Evolutionary conservation across 176 grass and related monocot genomes (phyloP), one percentile per base, ranked within the genome.

Genomic region (Zea luxurians): DNA sequence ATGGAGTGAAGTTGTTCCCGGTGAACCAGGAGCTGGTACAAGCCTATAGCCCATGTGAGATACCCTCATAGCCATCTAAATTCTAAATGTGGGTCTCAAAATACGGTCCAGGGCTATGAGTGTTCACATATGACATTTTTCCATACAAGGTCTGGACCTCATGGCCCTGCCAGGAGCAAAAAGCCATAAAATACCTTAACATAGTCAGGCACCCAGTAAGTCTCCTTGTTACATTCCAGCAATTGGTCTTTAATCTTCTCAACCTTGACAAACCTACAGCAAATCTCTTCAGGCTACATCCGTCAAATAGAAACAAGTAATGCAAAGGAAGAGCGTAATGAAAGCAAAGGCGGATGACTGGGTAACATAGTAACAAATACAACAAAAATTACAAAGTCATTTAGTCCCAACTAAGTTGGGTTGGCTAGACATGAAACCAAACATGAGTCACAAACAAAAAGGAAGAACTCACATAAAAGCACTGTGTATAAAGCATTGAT

Each of bases 181-280:
- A 85, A 85, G 77, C 4, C 2, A 35, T 68, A 69, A 64, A 66
- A 78, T 78, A 99, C 96, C 92, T 99, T 99, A 65, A 99, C 96
- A 91, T 95, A 93, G 37, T 99, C 96, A 60, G 96, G 96, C 78
- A 99, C 92, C 96, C 96, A 99, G 65, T 99, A 91, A 18, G 96
- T 95, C 48, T 95, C 77, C 74, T 87, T 92, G 86, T 95, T 99
- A 84, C 96, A 95, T 82, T 99, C 88, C 47, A 99, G 86, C 69
- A 99, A 86, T 72, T 99, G 90, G 38, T 93, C 86, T 75, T 90
- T 99, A 55, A 99, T 99, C 72, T 93, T 92, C 78, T 99, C 96
- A 79, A 99, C 96, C 83, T 93, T 87, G 77, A 99, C 86, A 82
- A 99, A 99, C 96, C 96, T 99, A 64, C 45, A 87, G 21, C 75